Base-by-base conservation (phyloP, 176 grass and related monocot genomes). In the Elaeis guineensis region DNA sequence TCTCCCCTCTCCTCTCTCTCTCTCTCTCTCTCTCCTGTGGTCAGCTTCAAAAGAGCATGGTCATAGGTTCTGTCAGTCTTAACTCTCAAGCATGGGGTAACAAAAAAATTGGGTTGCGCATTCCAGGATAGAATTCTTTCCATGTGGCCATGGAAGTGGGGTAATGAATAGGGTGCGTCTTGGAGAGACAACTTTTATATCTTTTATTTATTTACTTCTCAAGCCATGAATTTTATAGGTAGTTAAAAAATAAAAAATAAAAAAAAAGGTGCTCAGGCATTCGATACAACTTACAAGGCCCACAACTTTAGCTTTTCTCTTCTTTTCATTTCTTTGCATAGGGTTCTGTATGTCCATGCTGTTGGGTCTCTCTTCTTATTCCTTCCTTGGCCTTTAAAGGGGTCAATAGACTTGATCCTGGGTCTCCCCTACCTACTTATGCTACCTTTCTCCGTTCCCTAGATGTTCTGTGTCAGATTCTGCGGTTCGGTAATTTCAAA, bases 311-410 rank as follows among this genome's bases (percentile, higher is more conserved):
- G 21, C 55, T 44, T 5, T 55, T 69, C 12, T 19, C 55, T 69
- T 55, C 53, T 63, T 58, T 44, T 9, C 19, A 21, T 55, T 29
- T 83, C 75, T 79, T 76, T 66, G 14, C 68, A 50, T 84, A 69
- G 76, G 85, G 80, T 67, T 83, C 29, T 84, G 80, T 56, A 80
- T 59, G 53, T 62, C 68, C 71, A 76, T 72, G 79, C 62, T 58
- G 51, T 23, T 75, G 18, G 55, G 29, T 21, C 14, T 35, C 18
- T 44, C 35, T 44, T 44, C 35, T 44, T 44, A 44, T 44, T 44
- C 35, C 35, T 44, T 44, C 35, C 35, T 44, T 44, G 35, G 35
- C 35, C 35, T 44, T 44, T 1, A 44, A 44, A 44, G 11, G 35
- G 35, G 35, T 44, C 35, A 44, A 44, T 44, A 44, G 51, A 59